Evolutionary conservation across 805 yeast species (phyloP), one percentile per base, ranked within the genome.

Genomic region (Candida railenensis): DNA sequence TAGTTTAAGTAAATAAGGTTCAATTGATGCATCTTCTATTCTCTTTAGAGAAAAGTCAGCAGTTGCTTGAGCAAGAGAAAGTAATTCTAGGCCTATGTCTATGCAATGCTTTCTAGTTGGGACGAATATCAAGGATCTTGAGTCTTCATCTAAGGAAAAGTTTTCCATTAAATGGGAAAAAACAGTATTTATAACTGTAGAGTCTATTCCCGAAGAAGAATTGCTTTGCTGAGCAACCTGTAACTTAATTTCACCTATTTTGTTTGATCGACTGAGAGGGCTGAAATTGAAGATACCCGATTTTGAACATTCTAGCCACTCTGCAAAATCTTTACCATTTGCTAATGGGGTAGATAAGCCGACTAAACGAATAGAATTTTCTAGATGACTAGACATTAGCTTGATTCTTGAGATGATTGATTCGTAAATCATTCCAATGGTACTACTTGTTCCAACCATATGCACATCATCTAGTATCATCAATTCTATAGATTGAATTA

Each of bases 271-370:
- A 38, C 82, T 84, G 42, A 69, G 69, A 0, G 95, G 83, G 15
- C 81, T 76, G 59, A 86, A 90, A 56, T 89, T 90, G 69, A 74
- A 89, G 4, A 83, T 73, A 42, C 81, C 73, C 18, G 64, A 68
- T 55, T 81, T 84, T 1, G 75, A 54, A 21, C 86, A 83, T 2
- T 94, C 96, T 22, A 94, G 64, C 97, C 98, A 94, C 45, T 85
- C 88, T 1, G 87, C 92, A 48, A 91, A 65, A 52, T 89, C 96
- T 43, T 80, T 74, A 2, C 86, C 87, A 57, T 84, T 87, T 0
- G 94, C 81, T 34, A 92, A 61, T 1, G 96, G 81, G 0, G 81
- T 73, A 0, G 87, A 74, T 20, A 92, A 66, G 0, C 81, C 91
- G n/a, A 92, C 78, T 21, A 90, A 62, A 52, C 98, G 67, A 4